phyloP scores from a whole-genome alignment of 1,139 yeast species.

The Tardiomyces depauwii region DNA sequence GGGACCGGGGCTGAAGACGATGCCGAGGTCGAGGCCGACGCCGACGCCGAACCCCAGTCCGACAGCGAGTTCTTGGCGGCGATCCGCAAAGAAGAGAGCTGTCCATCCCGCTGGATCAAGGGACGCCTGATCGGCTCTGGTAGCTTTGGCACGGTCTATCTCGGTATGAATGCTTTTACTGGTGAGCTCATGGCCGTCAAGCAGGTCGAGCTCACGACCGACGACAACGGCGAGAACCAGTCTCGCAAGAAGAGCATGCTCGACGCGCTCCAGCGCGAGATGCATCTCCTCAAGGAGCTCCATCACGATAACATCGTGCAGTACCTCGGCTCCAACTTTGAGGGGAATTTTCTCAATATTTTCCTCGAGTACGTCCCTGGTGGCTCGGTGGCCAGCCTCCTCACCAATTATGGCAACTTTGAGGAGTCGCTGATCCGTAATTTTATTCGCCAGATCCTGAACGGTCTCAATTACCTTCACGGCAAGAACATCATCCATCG shows the following conservation, averaged over 20 bases:
- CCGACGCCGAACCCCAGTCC: constrained; percentile 5
- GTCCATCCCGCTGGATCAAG: constrained; percentile 71
- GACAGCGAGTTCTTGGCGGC: not conserved
- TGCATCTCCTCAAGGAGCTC: constrained; percentile 91
- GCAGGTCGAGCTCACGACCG: constrained; percentile 68
- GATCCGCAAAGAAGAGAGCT: not conserved
- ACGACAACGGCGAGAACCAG: constrained; percentile 44
- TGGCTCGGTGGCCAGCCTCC: constrained; percentile 76
- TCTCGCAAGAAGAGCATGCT: constrained; percentile 66
- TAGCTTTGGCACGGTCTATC: constrained; percentile 87
- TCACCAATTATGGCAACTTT: constrained; percentile 86
- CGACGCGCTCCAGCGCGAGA: constrained; percentile 86
- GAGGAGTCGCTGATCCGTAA: constrained; percentile 91
- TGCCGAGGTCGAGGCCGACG: constrained; percentile 16
- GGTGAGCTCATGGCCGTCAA: constrained; percentile 97
- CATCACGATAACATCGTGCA: constrained; percentile 95
- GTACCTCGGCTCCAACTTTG: constrained; percentile 94
- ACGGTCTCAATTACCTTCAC: constrained; percentile 90
- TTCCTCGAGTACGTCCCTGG: constrained; percentile 98
- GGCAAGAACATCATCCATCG: constrained; percentile 95
- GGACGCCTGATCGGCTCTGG: constrained; percentile 93
- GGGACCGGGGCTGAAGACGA: constrained; percentile 9
- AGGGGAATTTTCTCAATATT: constrained; percentile 85
- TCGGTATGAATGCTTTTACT: constrained; percentile 85
- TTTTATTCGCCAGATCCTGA: constrained; percentile 84